Evolutionary conservation across 495 filamentous ascomycete genomes (phyloP).

Genomic region (Neurospora sublineolata): DNA sequence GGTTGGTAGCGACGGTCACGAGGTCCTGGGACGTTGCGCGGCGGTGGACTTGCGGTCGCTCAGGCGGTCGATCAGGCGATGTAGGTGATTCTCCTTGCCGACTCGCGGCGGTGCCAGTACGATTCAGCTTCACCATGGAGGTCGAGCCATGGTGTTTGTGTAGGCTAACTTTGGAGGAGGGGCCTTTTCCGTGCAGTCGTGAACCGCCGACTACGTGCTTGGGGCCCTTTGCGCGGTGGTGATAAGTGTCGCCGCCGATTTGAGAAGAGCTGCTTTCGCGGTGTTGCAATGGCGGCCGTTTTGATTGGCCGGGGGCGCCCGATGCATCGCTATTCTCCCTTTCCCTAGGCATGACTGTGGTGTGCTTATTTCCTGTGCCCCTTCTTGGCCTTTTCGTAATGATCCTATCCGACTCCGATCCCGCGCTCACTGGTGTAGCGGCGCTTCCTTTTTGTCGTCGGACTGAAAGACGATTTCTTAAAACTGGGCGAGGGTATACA

Average conservation of each 20-base stretch:
- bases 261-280: constrained; percentile 24
- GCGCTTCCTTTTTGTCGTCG: background rate
- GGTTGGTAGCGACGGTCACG: constrained; percentile 16
- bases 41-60: constrained; percentile 17
- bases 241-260: constrained; percentile 18
- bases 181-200: constrained; percentile 30
- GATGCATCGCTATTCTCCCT: constrained; percentile 18
- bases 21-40: constrained; percentile 29
- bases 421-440: background rate
- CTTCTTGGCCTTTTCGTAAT: background rate
- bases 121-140: constrained; percentile 29
- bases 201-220: constrained; percentile 36
- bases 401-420: background rate
- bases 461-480: background rate
- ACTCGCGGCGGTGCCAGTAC: constrained; percentile 10
- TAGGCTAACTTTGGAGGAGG: constrained; percentile 35
- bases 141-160: constrained; percentile 31
- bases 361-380: background rate
- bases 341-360: constrained; percentile 19
- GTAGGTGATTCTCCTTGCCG: background rate
- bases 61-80: constrained; percentile 5
- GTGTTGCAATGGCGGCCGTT: constrained; percentile 26
- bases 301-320: constrained; percentile 36
- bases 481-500: background rate
- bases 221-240: constrained; percentile 26